Evolutionary conservation across 2,329 filamentous ascomycete species (phyloP), one percentile per base, ranked within the genome.

Genomic region (Beauveria sp.): DNA sequence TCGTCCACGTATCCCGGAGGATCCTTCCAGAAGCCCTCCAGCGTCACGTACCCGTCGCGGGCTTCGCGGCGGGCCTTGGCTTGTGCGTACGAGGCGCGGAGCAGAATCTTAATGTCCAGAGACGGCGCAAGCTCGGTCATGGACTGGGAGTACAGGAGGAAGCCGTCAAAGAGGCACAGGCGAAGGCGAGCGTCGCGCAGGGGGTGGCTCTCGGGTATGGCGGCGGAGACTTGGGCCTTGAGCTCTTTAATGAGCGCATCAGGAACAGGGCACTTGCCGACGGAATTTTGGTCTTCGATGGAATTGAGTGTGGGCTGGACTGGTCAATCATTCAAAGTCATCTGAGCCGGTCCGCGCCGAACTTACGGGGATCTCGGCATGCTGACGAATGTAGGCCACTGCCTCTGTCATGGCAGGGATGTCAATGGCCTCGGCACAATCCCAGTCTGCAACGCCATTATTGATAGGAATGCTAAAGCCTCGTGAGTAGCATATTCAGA

Each of bases 21-120:
- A 73, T 99, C 95, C 62, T 87, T 83, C 95, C 95, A 99, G 77
- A 97, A 99, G 31, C 93, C 93, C 69, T 97, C 86, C 5, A 89
- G 74, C 3, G 90, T 93, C 34, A 91, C 89, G 72, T 95, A 95
- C 12, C 90, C 90, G 66, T 83, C 85, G 60, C 90, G 78, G 0
- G 85, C 85, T 70, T 89, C 85, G 34, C 90, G 78, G 26, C 90
- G 80, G 40, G 78, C 75, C 69, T 88, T 89, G 3, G 88, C 88
- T 46, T 76, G 83, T 14, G 76, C 77, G 63, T 88, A 87, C 31
- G 84, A 83, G 1, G 90, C 88, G 0, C 87, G 84, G 20, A 98
- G 75, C 68, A 98, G 93, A 3, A 98, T 75, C 68, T 86, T 89
- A 46, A 96, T 74, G 69, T 96, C 88, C 51, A 97, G 81, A 3